phyloP scores from a whole-genome alignment of 805 yeast genomes.

The Sungouiella thailandica region DNA sequence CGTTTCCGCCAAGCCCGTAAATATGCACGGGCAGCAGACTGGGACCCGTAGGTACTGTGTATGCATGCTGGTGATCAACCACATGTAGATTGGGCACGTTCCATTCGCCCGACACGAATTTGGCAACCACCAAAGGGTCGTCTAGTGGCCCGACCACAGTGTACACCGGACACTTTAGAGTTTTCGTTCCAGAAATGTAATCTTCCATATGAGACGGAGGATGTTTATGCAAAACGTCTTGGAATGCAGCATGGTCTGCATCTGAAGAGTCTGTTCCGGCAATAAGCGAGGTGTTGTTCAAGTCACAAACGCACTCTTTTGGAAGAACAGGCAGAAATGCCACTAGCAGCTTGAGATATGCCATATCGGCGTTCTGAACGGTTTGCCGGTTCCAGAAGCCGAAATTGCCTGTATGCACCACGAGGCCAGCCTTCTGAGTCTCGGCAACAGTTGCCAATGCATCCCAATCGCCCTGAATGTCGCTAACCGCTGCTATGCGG shows the following conservation, averaged over 20 bases:
- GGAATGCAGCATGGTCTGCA: not conserved
- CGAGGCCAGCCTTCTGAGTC: not conserved
- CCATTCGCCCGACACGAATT: slow-evolving; percentile 52
- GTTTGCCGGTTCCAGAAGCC: slow-evolving; percentile 67
- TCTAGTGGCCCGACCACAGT: slow-evolving; percentile 75
- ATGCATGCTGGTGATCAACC: slow-evolving; percentile 53
- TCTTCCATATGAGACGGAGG: slow-evolving; percentile 12
- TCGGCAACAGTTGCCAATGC: slow-evolving; percentile 1
- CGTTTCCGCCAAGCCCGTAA: slow-evolving; percentile 69
- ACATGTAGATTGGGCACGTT: slow-evolving; percentile 52
- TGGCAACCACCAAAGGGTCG: slow-evolving; percentile 62
- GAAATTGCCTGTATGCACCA: slow-evolving; percentile 73
- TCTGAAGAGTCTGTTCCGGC: not conserved
- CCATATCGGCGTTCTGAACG: slow-evolving; percentile 48
- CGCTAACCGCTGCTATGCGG: slow-evolving; percentile 4
- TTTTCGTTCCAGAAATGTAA: slow-evolving; percentile 32
- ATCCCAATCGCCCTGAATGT: slow-evolving; percentile 5
- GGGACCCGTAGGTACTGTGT: slow-evolving; percentile 30
- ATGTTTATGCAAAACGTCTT: not conserved
- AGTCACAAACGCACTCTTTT: slow-evolving; percentile 42
- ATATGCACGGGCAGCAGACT: slow-evolving; percentile 44
- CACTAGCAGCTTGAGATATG: slow-evolving; percentile 57
- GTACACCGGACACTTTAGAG: slow-evolving; percentile 59
- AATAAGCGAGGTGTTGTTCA: slow-evolving; percentile 47
- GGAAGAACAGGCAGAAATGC: slow-evolving; percentile 60